Evolutionary conservation across 2,329 filamentous ascomycete species (phyloP), one percentile per base, ranked within the genome.

Genomic region (Plenodomus tracheiphilus): DNA sequence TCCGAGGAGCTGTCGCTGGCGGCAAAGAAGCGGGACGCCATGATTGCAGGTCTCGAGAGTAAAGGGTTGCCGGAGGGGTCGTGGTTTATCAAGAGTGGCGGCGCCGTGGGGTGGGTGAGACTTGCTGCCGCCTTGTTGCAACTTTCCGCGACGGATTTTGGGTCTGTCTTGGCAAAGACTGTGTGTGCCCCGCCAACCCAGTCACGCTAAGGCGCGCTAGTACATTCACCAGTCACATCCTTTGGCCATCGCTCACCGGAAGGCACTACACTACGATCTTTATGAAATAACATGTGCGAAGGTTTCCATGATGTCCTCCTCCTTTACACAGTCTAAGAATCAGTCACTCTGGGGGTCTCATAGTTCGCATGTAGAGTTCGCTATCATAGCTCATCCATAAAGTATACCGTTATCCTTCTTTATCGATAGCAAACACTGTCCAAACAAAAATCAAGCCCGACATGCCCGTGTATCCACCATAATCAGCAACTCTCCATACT

Each of bases 1-100:
- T 97, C 92, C 81, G 85, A 90, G 71, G 93, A 96, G 85, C 92
- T 97, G 78, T 96, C 92, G 80, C 87, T 89, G 75, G 89, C 89
- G 77, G 91, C 89, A 83, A 97, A 97, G 79, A 97, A 99, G 80
- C 91, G 89, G 83, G 94, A 97, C 69, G 68, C 69, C 59, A 59
- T 71, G 58, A 53, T 63, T 61, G 56, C 56, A 48, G 59, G 57
- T 52, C 53, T 61, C 54, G 59, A 54, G 57, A 58, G 60, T 57
- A 41, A 54, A 41, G 49, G 42, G 25, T 54, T 60, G 58, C 60
- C 63, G 47, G 60, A 59, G 57, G 61, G 52, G 49, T 49, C 46
- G 50, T 37, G 35, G 47, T 46, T 45, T 51, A 45, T 37, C 51
- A 46, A 36, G 49, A 56, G 52, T 58, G 56, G 61, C 54, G 48